Base-by-base conservation (phyloP, 768 basidiomycete genomes). In the Crepidotus variabilis region DNA sequence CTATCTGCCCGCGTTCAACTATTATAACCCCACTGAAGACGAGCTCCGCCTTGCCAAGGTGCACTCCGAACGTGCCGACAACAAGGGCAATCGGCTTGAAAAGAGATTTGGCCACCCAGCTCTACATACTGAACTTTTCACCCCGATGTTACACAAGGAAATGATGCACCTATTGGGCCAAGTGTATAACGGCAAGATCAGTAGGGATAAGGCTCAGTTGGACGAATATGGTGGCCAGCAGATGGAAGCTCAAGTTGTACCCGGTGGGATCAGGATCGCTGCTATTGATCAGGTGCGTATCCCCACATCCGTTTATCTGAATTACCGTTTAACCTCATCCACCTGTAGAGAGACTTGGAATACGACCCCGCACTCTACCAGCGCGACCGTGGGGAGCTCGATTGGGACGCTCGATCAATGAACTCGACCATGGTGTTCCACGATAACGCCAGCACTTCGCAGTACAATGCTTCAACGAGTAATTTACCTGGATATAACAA, bases 21-120 rank as follows among this genome's bases (percentile, higher is more conserved):
- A 85, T 75, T 98, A 88, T 72, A 84, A 81, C n/a, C 94, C 97
- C 2, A 82, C 85, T 1, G 85, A 90, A 36, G 75, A 83, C 1
- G 95, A 98, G 69, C 76, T 95, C 39, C 81, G 81, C 10, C 67
- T 78, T 39, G 85, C 87, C 48, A 86, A 91, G 62, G 80, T 94
- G 2, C 82, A 94, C 65, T 91, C 92, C 0, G 84, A 88, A 52
- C 84, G 85, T 48, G 80, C 83, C 0, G 95, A 98, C 68, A 75
- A 80, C 56, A 78, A 79, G 35, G 79, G 87, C 54, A 80, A 88
- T 66, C 82, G 89, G 33, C 82, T 98, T 28, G 87, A 87, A 74
- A 93, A 87, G 68, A 87, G 96, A 24, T 99, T 98, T 73, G 91
- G 95, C 1, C 97, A 99, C 69, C 95, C 97, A 1, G 90, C 94